Evolutionary conservation across 208 protist species (phyloP).

Genomic region (Crithidia sp.): DNA sequence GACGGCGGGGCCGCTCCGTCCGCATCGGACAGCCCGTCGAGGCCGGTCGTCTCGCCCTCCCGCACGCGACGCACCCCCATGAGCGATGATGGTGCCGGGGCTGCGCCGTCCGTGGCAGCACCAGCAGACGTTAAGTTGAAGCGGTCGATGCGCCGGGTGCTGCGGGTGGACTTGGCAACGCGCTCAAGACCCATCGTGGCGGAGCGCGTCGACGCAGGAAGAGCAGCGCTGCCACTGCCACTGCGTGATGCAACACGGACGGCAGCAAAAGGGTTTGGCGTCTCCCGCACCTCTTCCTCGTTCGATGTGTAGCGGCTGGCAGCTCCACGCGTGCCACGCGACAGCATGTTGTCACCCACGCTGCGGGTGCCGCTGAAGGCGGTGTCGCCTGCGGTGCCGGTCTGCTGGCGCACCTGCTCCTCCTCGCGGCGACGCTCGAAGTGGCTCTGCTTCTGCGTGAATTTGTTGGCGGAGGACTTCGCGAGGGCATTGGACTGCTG

Average conservation of each 20-base stretch:
- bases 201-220: constrained; percentile 37
- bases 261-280: constrained; percentile 40
- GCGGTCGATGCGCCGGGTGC: constrained; percentile 40
- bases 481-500: constrained; percentile 41
- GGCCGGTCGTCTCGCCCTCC: not conserved
- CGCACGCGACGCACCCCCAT: constrained; percentile 36
- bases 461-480: constrained; percentile 54
- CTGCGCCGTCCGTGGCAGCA: not conserved
- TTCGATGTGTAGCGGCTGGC: constrained; percentile 4
- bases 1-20: constrained; percentile 30
- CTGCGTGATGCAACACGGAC: constrained; percentile 15
- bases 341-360: constrained; percentile 23
- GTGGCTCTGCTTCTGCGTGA: constrained; percentile 78
- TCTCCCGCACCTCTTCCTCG: constrained; percentile 53
- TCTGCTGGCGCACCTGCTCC: constrained; percentile 43
- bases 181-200: constrained; percentile 33
- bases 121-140: constrained; percentile 31
- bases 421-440: constrained; percentile 83
- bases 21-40: constrained; percentile 11
- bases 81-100: constrained; percentile 7
- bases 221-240: constrained; percentile 17
- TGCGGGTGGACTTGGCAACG: constrained; percentile 25
- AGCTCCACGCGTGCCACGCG: not conserved
- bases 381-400: constrained; percentile 23
- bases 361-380: constrained; percentile 9